Conservation (phyloP, 352 stramenopile species). For the Stramenopiles sp. region DNA sequence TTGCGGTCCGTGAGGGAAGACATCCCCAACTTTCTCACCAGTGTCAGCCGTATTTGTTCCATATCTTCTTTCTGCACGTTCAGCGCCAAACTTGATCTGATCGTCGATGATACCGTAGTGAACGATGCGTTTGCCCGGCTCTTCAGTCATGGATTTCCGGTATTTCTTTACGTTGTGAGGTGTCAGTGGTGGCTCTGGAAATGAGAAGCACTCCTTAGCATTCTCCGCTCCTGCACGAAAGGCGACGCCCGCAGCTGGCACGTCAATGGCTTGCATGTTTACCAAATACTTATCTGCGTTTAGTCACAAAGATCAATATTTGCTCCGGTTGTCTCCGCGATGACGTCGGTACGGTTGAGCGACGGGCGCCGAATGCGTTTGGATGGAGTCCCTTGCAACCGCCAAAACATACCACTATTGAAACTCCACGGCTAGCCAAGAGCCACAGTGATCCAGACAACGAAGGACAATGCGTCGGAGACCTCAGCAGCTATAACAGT, state of each 20-base stretch:
- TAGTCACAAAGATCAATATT: too few species aligned
- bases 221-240: neutral
- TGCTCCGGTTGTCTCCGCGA: too few species aligned
- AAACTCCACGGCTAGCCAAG: too few species aligned
- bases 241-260: neutral
- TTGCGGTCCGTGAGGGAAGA: neutral
- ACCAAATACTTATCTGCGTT: too few species aligned
- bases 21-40: neutral
- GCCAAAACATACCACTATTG: too few species aligned
- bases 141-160: conserved; percentile 55
- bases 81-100: neutral
- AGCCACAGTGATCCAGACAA: too few species aligned
- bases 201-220: conserved; percentile 30
- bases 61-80: neutral
- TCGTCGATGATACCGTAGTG: conserved; percentile 53
- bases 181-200: conserved; percentile 38
- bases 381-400: too few species aligned
- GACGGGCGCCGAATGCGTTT: too few species aligned
- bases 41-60: neutral
- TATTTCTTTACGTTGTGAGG: conserved; percentile 45
- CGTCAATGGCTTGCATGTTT: neutral
- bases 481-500: too few species aligned
- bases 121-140: conserved; percentile 43
- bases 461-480: too few species aligned
- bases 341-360: too few species aligned